A percentile compares a stretch with the other conserved stretches of the same genome.
Conservation (phyloP, 768 basidiomycete genomes). For the Crassisporium funariophilum region DNA sequence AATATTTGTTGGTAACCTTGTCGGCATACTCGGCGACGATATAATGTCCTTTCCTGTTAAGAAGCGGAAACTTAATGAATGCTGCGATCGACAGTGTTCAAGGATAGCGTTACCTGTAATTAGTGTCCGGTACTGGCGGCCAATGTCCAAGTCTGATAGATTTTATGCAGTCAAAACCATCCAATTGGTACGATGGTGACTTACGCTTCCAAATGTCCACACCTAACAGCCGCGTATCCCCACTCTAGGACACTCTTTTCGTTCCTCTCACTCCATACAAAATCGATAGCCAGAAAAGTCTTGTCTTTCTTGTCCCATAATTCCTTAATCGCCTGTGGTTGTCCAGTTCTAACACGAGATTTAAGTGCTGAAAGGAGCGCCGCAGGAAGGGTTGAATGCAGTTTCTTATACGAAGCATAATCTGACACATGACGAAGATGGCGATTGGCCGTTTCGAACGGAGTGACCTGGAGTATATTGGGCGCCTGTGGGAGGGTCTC, state of each 20-base stretch:
- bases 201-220: constrained; percentile 69
- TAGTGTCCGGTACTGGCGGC: constrained; percentile 75
- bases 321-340: constrained; percentile 61
- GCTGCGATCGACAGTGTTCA: no score
- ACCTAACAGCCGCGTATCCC: constrained; percentile 81
- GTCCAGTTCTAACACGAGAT: constrained; percentile 63
- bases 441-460: constrained; percentile 70
- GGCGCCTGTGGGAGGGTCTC: constrained; percentile 74
- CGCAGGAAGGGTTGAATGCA: constrained; percentile 72
- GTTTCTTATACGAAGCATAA: constrained; percentile 65
- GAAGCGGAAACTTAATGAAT: constrained; percentile 2
- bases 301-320: constrained; percentile 73
- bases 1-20: constrained; percentile 61
- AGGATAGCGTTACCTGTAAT: constrained; percentile 70
- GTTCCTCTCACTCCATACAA: constrained; percentile 77
- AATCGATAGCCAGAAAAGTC: constrained; percentile 75
- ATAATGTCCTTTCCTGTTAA: constrained; percentile 65
- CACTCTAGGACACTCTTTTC: constrained; percentile 71
- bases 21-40: constrained; percentile 72
- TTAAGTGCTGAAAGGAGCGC: constrained; percentile 67
- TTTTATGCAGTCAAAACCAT: constrained; percentile 5
- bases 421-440: constrained; percentile 73
- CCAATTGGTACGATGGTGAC: constrained; percentile 27
- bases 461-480: constrained; percentile 67
- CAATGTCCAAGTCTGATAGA: constrained; percentile 60